These are phyloP conservation scores for Coniochaeta pulveracea DNA, from an alignment of 2,329 filamentous ascomycete genomes.

Conservation along the genomic window DNA sequence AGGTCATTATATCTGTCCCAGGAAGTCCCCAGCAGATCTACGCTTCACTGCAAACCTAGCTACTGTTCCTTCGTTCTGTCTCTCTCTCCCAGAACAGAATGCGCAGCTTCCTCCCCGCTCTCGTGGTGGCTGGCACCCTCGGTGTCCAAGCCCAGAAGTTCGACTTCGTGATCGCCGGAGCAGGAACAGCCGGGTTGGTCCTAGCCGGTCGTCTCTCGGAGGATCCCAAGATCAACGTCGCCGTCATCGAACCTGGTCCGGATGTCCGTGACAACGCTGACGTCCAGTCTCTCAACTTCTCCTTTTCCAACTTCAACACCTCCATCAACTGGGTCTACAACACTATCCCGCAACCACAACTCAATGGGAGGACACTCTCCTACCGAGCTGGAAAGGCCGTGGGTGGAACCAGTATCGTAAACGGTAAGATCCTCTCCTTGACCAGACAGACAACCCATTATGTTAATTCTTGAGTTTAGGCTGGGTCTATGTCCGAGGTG, in stretches of 20 bases:
- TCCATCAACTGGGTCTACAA: conserved; percentile 10
- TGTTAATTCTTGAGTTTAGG: conserved; percentile 15
- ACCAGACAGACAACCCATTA: background rate
- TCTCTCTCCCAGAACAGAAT: no score
- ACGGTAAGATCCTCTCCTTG: conserved; percentile 14
- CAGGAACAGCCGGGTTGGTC: conserved; percentile 29
- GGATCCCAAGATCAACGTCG: conserved; percentile 20
- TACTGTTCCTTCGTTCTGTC: no score
- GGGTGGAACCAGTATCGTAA: conserved; percentile 21
- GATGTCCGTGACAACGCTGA: conserved; percentile 10
- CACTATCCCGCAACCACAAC: conserved; percentile 5
- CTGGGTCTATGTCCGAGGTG: conserved; percentile 33
- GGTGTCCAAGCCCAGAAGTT: no score
- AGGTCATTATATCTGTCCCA: no score
- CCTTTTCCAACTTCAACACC: conserved; percentile 4
- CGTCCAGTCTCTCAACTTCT: conserved; percentile 8
- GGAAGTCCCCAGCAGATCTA: no score
- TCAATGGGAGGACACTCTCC: conserved; percentile 1
- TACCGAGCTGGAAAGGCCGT: conserved; percentile 12
- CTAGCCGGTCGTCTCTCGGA: conserved; percentile 25
- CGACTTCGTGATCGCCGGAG: conserved; percentile 27
- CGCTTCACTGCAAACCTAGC: no score
- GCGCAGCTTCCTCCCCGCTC: no score
- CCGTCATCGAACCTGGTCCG: conserved; percentile 22
- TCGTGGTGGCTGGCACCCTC: no score